These are phyloP conservation scores for Cyclocybe cylindracea DNA, from an alignment of 768 basidiomycete species.

Conservation along the genomic window DNA sequence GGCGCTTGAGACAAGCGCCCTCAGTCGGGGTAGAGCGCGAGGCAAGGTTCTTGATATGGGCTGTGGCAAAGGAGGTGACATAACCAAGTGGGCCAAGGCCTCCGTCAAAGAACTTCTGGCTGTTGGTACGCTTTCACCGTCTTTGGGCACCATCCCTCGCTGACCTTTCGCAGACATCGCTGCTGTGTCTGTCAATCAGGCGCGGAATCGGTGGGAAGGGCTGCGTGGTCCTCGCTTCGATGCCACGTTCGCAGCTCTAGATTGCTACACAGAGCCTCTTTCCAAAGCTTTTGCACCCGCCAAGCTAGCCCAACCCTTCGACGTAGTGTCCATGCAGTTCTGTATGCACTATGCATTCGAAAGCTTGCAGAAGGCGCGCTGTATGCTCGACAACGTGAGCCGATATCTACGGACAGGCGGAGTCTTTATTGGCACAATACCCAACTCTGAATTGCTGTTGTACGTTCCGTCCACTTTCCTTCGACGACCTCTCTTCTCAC, in stretches of 20 bases:
- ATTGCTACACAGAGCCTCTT: conserved; percentile 83
- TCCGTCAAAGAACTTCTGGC: conserved; percentile 77
- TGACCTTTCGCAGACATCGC: conserved; percentile 71
- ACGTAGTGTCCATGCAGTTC: conserved; percentile 98
- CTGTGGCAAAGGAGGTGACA: conserved; percentile 98
- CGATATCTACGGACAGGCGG: conserved; percentile 81
- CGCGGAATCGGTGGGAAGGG: conserved; percentile 67
- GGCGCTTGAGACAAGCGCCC: conserved; percentile 46
- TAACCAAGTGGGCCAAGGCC: conserved; percentile 94
- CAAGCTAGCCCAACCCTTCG: conserved; percentile 70
- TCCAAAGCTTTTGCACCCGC: conserved; percentile 66
- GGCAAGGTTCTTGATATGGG: conserved; percentile 95
- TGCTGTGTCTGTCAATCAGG: conserved; percentile 84
- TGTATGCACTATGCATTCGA: conserved; percentile 99
- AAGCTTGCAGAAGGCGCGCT: conserved; percentile 78
- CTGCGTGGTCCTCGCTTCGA: conserved; percentile 59
- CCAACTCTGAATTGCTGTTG: conserved; percentile 85
- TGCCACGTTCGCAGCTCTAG: conserved; percentile 82
- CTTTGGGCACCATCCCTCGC: not conserved
- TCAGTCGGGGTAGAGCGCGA: conserved; percentile 29
- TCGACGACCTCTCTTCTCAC: conserved; percentile 7
- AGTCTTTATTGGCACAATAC: conserved; percentile 95
- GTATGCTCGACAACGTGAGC: conserved; percentile 92
- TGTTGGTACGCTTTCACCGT: conserved; percentile 54
- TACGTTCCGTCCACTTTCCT: conserved; percentile 40